phyloP scores from a whole-genome alignment of 345 rosid species.

The Alliaria petiolata region DNA sequence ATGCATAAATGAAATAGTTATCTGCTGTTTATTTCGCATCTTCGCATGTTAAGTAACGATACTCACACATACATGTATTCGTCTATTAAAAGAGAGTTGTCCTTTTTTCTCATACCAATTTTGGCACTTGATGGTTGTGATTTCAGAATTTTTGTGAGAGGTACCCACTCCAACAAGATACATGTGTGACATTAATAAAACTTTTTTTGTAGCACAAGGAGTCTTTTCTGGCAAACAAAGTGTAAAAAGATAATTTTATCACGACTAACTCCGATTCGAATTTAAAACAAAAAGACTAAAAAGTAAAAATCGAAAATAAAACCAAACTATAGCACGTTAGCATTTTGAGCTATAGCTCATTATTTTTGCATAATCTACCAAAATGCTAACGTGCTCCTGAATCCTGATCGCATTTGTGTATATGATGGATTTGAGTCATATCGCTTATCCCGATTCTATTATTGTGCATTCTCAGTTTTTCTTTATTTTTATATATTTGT shows the following conservation, averaged over 20 bases:
- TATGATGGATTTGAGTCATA: constrained; percentile 11
- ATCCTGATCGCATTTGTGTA: too few species aligned
- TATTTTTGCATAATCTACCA: too few species aligned
- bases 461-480: too few species aligned
- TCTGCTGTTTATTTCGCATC: too few species aligned
- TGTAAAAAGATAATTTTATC: background rate
- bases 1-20: background rate
- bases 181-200: background rate
- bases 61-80: background rate
- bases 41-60: background rate
- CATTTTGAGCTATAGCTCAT: too few species aligned
- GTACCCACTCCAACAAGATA: too few species aligned
- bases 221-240: background rate
- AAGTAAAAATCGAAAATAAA: too few species aligned
- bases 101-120: background rate
- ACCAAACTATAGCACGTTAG: too few species aligned
- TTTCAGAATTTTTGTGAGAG: too few species aligned
- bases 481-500: too few species aligned
- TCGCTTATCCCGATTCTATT: constrained; percentile 9
- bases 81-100: background rate
- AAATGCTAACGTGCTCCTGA: background rate
- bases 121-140: background rate
- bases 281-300: too few species aligned
- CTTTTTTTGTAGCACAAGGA: background rate
- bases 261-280: too few species aligned